Conservation (phyloP, 192 early-diverging fungal species). For the Diversispora epigaea region DNA sequence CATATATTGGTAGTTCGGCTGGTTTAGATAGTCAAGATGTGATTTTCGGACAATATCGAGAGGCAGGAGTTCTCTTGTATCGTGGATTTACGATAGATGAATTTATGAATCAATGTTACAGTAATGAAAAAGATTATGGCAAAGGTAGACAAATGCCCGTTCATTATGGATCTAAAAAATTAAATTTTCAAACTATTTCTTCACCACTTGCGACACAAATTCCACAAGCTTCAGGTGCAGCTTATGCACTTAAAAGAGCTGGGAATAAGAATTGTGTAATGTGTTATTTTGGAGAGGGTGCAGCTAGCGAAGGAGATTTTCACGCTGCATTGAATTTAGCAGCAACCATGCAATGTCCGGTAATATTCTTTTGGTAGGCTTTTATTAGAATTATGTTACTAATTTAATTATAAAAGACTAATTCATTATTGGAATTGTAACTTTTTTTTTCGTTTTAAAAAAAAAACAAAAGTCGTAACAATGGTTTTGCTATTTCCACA, state of each 20-base stretch:
- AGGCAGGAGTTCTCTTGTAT: constrained; percentile 90
- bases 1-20: constrained; percentile 87
- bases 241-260: constrained; percentile 87
- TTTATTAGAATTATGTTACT: neutral
- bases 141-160: constrained; percentile 99
- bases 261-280: constrained; percentile 77
- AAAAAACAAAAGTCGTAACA: constrained; percentile 77
- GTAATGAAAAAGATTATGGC: constrained; percentile 81
- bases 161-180: constrained; percentile 85
- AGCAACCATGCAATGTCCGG: constrained; percentile 84
- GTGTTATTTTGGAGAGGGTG: constrained; percentile 98
- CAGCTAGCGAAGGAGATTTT: constrained; percentile 97
- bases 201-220: constrained; percentile 96
- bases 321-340: constrained; percentile 98
- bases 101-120: constrained; percentile 97
- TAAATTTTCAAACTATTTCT: constrained; percentile 95
- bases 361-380: constrained; percentile 88
- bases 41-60: constrained; percentile 97
- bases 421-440: neutral
- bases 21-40: constrained; percentile 83
- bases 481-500: constrained; percentile 98
- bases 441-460: neutral
- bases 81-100: constrained; percentile 92
- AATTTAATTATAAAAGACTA: neutral
- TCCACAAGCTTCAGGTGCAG: constrained; percentile 95